phyloP scores from a whole-genome alignment of 768 basidiomycete genomes.

The Grammothele lineata region DNA sequence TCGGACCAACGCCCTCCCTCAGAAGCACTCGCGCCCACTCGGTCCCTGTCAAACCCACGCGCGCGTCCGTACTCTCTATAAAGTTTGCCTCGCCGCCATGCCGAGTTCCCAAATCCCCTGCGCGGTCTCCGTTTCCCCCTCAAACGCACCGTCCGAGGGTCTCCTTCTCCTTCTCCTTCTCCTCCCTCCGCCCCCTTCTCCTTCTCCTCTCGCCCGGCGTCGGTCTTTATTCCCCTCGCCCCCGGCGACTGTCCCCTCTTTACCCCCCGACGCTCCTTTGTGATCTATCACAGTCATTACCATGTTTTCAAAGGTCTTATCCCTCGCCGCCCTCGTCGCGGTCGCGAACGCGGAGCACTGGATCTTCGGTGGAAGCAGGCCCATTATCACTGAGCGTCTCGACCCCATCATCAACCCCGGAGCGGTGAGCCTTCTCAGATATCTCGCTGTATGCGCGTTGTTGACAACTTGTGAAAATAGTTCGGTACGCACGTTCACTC shows the following conservation, averaged over 20 bases:
- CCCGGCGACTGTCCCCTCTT: conserved; percentile 2
- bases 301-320: conserved; percentile 10
- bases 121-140: too few species aligned
- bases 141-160: too few species aligned
- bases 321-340: conserved; percentile 10
- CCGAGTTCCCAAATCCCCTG: too few species aligned
- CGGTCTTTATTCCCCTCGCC: background rate
- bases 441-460: too few species aligned
- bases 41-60: too few species aligned
- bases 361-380: conserved; percentile 16
- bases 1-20: too few species aligned
- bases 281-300: background rate
- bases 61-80: too few species aligned
- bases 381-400: conserved; percentile 10
- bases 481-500: conserved; percentile 16
- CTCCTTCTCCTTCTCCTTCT: too few species aligned
- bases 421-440: background rate
- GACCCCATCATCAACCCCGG: conserved; percentile 12
- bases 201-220: background rate
- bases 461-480: too few species aligned
- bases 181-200: background rate
- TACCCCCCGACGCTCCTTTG: conserved; percentile 9
- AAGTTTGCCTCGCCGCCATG: too few species aligned
- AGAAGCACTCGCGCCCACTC: too few species aligned
- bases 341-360: conserved; percentile 15